Conservation (phyloP, 805 yeast genomes). For the Cyberlindnera japonica region DNA sequence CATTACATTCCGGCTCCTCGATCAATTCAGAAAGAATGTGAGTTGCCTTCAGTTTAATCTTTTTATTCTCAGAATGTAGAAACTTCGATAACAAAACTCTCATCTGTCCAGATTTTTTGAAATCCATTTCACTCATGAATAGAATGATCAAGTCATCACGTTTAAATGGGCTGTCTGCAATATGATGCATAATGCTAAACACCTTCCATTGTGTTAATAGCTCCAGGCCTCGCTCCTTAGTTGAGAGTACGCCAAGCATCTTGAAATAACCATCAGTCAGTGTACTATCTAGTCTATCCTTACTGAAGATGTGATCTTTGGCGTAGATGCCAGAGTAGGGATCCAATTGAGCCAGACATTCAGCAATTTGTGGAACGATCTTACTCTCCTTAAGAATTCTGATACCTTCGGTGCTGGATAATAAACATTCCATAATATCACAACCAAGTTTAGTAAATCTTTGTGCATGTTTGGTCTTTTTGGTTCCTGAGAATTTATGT, state of each 20-base stretch:
- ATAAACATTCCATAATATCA: conserved; percentile 61
- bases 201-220: conserved; percentile 81
- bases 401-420: conserved; percentile 62
- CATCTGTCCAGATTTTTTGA: conserved; percentile 58
- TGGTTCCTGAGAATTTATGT: conserved; percentile 61
- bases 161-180: conserved; percentile 49
- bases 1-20: conserved; percentile 34
- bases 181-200: conserved; percentile 73
- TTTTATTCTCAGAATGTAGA: conserved; percentile 48
- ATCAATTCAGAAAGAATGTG: conserved; percentile 44
- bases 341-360: conserved; percentile 80
- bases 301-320: conserved; percentile 69
- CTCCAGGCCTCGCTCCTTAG: conserved; percentile 56
- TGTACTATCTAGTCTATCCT: conserved; percentile 55
- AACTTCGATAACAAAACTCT: conserved; percentile 64
- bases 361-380: conserved; percentile 82
- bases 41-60: conserved; percentile 56
- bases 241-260: conserved; percentile 70
- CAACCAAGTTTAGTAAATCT: conserved; percentile 72
- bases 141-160: conserved; percentile 55
- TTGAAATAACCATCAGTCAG: conserved; percentile 73
- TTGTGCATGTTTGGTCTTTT: conserved; percentile 46
- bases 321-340: conserved; percentile 74
- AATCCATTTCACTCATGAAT: conserved; percentile 60
- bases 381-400: conserved; percentile 67